Evolutionary conservation across 805 yeast species (phyloP), one percentile per base, ranked within the genome.

Genomic region (Starmerella apis): DNA sequence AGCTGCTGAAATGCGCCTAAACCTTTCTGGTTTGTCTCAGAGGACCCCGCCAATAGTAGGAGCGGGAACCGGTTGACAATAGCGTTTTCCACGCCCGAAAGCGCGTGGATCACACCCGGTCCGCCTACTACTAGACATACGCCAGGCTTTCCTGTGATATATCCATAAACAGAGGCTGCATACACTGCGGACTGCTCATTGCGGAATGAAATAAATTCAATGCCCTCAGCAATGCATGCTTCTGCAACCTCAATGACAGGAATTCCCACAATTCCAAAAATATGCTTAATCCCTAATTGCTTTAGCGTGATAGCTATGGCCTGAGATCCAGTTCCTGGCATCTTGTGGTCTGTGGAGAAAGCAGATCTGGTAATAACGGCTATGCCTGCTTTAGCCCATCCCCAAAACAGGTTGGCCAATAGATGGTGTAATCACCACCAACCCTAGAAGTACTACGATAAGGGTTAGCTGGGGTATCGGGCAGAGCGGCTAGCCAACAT

Each of bases 141-240:
- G 18, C 83, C 86, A 0, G 87, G 87, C 51, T 63, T 66, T 1
- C 77, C 76, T 3, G 83, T 79, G 38, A 81, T 60, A 55, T 77
- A 81, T 0, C 86, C 86, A 61, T 81, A 80, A 0, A 76, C 73
- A 1, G 84, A 76, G 2, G 88, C 87, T 2, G 88, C 88, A 57
- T 81, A 80, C 0, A 85, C 76, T 0, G 88, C 87, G 14, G 82
- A 71, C 58, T 81, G 87, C 60, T 81, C 87, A 62, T 81, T 81
- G 52, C 87, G 68, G 61, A 80, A 81, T 0, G 80, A 61, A 35
- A 81, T 63, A 61, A 81, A 81, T 49, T 67, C 65, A 51, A 82
- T 73, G 1, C 81, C 83, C 14, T 65, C 61, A 8, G 64, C 65
- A 19, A 79, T 75, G 53, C 77, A 67, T 1, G 80, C 76, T 49